phyloP scores from a whole-genome alignment of 352 stramenopile genomes.

The Globisporangium heterothallicum region DNA sequence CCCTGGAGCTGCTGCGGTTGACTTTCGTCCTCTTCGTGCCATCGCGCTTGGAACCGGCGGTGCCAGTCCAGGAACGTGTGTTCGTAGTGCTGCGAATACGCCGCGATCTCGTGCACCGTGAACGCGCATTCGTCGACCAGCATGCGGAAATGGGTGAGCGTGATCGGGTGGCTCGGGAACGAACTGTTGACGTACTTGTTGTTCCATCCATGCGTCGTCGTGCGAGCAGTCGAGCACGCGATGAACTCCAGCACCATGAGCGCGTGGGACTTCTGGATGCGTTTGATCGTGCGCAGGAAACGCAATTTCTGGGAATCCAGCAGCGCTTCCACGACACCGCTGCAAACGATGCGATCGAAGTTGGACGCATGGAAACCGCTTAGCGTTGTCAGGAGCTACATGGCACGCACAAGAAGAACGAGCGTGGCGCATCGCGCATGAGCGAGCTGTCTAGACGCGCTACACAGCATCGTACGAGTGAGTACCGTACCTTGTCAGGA shows the following conservation, averaged over 20 bases:
- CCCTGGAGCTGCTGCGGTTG: conserved; percentile 9
- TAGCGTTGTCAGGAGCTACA: conserved; percentile 47
- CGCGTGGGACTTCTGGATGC: conserved; percentile 46
- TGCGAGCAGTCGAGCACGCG: conserved; percentile 51
- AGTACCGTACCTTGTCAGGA: conserved; percentile 40
- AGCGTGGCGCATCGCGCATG: too few relatives aligned
- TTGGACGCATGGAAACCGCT: conserved; percentile 45
- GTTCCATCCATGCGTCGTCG: conserved; percentile 69
- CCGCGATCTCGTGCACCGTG: conserved; percentile 51
- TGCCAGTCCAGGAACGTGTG: conserved; percentile 83
- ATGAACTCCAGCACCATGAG: conserved; percentile 66
- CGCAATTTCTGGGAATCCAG: conserved; percentile 32
- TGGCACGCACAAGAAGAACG: background rate
- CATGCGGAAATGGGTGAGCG: conserved; percentile 38
- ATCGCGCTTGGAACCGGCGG: conserved; percentile 63
- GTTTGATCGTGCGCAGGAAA: conserved; percentile 60
- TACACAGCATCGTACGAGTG: too few relatives aligned
- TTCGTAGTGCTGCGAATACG: conserved; percentile 79
- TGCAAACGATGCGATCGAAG: conserved; percentile 68
- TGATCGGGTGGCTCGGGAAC: conserved; percentile 56
- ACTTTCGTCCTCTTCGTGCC: conserved; percentile 21
- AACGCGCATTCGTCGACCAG: conserved; percentile 51
- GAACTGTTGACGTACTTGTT: conserved; percentile 82
- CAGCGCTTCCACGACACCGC: conserved; percentile 51
- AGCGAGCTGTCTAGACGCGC: too few relatives aligned